These are phyloP conservation scores for Prillingera fragicola DNA, from an alignment of 1,284 basidiomycete genomes.

Conservation along the genomic window DNA sequence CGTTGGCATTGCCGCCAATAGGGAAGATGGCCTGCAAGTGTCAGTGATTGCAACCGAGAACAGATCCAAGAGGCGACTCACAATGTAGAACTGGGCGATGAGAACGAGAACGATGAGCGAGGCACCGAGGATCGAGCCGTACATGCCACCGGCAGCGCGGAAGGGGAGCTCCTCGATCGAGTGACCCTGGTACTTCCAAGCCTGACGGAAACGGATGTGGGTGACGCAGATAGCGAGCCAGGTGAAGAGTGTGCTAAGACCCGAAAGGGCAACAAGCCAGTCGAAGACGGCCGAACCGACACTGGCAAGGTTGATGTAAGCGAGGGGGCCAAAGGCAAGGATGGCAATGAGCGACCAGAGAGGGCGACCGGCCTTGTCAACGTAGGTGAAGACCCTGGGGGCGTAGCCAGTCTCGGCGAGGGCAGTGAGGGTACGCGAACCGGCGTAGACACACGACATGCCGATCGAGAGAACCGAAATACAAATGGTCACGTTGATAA, in stretches of 20 bases:
- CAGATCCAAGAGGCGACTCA: not conserved
- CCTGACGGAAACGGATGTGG: conserved; percentile 48
- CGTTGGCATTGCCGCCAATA: conserved; percentile 10
- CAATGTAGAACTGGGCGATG: conserved; percentile 43
- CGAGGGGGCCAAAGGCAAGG: conserved; percentile 44
- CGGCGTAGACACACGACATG: conserved; percentile 45
- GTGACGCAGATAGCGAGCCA: conserved; percentile 38
- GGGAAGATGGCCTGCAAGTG: conserved; percentile 34
- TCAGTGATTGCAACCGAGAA: no score
- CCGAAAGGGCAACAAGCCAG: conserved; percentile 52
- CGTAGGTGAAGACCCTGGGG: conserved; percentile 48
- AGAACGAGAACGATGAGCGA: conserved; percentile 37
- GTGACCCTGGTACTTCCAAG: conserved; percentile 46
- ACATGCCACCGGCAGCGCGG: conserved; percentile 46
- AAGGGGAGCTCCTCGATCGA: conserved; percentile 51
- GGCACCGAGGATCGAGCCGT: conserved; percentile 49
- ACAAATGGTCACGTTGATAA: conserved; percentile 52
- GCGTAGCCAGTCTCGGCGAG: conserved; percentile 48
- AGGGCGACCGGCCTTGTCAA: conserved; percentile 54
- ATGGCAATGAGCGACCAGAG: conserved; percentile 47
- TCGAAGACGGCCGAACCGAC: conserved; percentile 35
- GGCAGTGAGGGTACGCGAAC: conserved; percentile 45
- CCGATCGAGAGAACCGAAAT: conserved; percentile 45
- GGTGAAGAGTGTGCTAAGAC: conserved; percentile 53
- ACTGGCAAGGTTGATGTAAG: conserved; percentile 46